Conservation (phyloP, 1,284 basidiomycete genomes). For the Hypsizygus ulmarius region DNA sequence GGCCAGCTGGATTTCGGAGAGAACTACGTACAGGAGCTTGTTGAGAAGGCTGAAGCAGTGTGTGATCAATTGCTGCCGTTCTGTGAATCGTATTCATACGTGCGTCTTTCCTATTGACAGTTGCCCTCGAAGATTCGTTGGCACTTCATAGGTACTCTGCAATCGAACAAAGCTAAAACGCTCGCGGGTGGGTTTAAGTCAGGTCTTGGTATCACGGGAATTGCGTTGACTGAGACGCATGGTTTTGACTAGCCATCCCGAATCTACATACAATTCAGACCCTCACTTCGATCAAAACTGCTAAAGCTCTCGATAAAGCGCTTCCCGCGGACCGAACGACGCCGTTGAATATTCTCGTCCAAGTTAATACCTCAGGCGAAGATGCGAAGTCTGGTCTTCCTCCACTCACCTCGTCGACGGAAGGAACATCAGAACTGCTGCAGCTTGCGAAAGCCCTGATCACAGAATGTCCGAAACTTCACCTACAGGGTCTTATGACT, state of each 20-base stretch:
- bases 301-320: constrained; percentile 79
- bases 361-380: constrained; percentile 95
- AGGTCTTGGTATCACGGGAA: not conserved
- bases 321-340: constrained; percentile 49
- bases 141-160: constrained; percentile 96
- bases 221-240: not conserved
- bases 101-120: constrained; percentile 37
- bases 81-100: constrained; percentile 2
- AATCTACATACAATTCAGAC: constrained; percentile 92
- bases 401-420: constrained; percentile 44
- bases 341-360: constrained; percentile 79
- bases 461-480: constrained; percentile 69
- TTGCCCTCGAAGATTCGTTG: constrained; percentile 84
- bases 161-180: constrained; percentile 93
- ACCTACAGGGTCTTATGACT: constrained; percentile 90
- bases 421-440: constrained; percentile 49
- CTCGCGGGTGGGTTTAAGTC: constrained; percentile 66
- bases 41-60: constrained; percentile 77
- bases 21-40: constrained; percentile 95
- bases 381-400: constrained; percentile 85
- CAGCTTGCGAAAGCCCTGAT: constrained; percentile 75
- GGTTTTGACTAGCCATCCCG: constrained; percentile 62
- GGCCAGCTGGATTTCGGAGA: constrained; percentile 94
- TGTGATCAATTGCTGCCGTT: constrained; percentile 6
- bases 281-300: constrained; percentile 83